Evolutionary conservation across 192 early-diverging fungal genomes (phyloP), one percentile per base, ranked within the genome.

Genomic region (Coemansia sp.): DNA sequence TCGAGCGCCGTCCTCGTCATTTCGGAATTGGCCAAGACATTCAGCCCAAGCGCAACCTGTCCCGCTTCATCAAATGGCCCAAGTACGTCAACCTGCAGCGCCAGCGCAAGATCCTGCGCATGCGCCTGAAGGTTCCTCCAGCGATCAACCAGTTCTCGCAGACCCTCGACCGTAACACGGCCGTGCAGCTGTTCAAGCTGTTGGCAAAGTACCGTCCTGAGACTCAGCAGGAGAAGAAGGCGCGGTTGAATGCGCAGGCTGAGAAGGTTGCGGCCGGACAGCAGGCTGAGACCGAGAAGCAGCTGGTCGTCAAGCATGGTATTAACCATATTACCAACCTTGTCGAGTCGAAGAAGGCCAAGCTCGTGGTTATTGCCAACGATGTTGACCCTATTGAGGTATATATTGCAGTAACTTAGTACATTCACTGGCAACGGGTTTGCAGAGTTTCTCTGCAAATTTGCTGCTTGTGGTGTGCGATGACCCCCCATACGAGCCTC

Each of bases 131-230:
- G 93, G 97, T 99, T 38, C 97, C 97, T 64, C 97, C 97, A 20
- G 90, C 97, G 47, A 88, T 99, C 87, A 96, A 98, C 91, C 97
- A 99, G 88, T 99, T 99, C 91, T 90, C 92, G 74, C 89, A 95
- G 84, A 88, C 89, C 57, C 82, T 96, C 67, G 97, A 99, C 88
- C 94, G 94, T 88, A 98, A 96, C 91, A 96, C 92, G 71, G 96
- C 97, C 72, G 92, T 90, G 70, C 90, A 96, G 86, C 84, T 96
- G 71, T 98, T 99, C 93, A 95, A 94, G 87, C 90, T 99, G 73
- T 83, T 91, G 59, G 82, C 91, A 92, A 99, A 99, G 93, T 98
- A 98, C 92, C 93, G 95, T 76, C 95, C 97, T 60, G 97, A 99
- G 87, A 93, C 92, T 83, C 90, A 90, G 83, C 76, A 85, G 66